A percentile compares a stretch with the other conserved stretches of the same genome.
phyloP scores from a whole-genome alignment of 2,329 filamentous ascomycete species.

The Waltergamsia citrina region DNA sequence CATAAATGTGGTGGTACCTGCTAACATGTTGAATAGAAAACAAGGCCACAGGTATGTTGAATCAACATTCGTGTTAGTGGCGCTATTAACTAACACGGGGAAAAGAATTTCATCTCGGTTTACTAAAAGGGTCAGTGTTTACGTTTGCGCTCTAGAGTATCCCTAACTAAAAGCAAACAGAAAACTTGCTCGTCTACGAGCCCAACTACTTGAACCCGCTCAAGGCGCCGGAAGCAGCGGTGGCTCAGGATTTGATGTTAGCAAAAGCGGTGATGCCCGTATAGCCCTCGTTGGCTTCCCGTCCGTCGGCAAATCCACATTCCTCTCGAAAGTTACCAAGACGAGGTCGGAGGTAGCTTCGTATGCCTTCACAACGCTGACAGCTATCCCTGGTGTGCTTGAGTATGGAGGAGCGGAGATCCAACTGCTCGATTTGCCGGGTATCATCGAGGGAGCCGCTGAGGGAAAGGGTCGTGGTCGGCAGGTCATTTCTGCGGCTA shows the following conservation, averaged over 20 bases:
- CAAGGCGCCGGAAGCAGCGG: constrained; percentile 69
- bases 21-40: constrained; percentile 59
- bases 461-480: constrained; percentile 93
- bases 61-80: neutral
- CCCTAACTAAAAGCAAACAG: constrained; percentile 31
- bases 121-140: constrained; percentile 76
- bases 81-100: constrained; percentile 8
- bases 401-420: constrained; percentile 98
- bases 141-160: neutral
- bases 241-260: constrained; percentile 85
- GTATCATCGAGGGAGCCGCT: constrained; percentile 94
- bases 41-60: constrained; percentile 82
- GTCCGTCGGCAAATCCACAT: constrained; percentile 97
- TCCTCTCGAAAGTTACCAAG: constrained; percentile 97
- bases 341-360: constrained; percentile 93
- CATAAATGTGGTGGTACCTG: too few relatives aligned
- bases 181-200: constrained; percentile 90
- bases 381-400: constrained; percentile 91
- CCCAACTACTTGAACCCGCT: constrained; percentile 85
- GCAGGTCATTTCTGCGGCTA: constrained; percentile 95
- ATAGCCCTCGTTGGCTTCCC: constrained; percentile 98
- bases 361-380: constrained; percentile 95
- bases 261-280: constrained; percentile 90
- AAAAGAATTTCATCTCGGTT: constrained; percentile 91
- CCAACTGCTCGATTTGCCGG: constrained; percentile 91